These are phyloP conservation scores for Hydnomerulius pinastri DNA, from an alignment of 768 basidiomycete species.

Conservation along the genomic window DNA sequence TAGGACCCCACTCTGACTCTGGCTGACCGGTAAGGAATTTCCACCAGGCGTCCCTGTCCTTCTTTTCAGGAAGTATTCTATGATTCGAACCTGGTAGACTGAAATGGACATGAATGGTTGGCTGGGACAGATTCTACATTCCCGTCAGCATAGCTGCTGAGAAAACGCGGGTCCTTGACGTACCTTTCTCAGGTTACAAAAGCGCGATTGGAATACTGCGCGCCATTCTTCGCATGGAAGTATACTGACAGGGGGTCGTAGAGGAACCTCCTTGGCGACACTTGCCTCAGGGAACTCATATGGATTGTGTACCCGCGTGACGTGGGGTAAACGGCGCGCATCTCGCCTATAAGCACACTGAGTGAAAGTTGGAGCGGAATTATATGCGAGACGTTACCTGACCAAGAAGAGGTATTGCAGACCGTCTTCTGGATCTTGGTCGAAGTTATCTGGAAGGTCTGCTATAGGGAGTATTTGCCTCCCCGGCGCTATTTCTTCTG, in stretches of 20 bases:
- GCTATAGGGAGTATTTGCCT: conserved; percentile 82
- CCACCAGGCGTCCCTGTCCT: conserved; percentile 81
- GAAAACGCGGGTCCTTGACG: not conserved
- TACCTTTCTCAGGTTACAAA: conserved; percentile 65
- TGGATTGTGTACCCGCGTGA: conserved; percentile 69
- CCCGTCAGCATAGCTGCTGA: conserved; percentile 7
- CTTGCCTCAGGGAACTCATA: conserved; percentile 48
- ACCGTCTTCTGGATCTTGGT: conserved; percentile 67
- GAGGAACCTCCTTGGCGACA: conserved; percentile 15
- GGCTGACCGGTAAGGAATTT: conserved; percentile 68
- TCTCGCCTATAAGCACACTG: conserved; percentile 57
- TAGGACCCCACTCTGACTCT: conserved; percentile 65
- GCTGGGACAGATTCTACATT: conserved; percentile 66
- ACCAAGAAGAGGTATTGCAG: conserved; percentile 82
- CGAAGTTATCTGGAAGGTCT: conserved; percentile 68
- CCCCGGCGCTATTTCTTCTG: conserved; percentile 63
- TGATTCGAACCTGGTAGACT: conserved; percentile 10
- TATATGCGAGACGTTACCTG: conserved; percentile 46
- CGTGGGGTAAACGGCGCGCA: conserved; percentile 61
- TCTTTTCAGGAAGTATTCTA: conserved; percentile 64
- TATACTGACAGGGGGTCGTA: conserved; percentile 29
- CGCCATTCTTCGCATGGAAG: conserved; percentile 75
- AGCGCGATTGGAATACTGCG: conserved; percentile 53
- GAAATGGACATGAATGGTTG: conserved; percentile 43
- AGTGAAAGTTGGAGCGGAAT: conserved; percentile 3